Base-by-base conservation (phyloP, 192 early-diverging fungal genomes). In the Rhizophagus clarus region DNA sequence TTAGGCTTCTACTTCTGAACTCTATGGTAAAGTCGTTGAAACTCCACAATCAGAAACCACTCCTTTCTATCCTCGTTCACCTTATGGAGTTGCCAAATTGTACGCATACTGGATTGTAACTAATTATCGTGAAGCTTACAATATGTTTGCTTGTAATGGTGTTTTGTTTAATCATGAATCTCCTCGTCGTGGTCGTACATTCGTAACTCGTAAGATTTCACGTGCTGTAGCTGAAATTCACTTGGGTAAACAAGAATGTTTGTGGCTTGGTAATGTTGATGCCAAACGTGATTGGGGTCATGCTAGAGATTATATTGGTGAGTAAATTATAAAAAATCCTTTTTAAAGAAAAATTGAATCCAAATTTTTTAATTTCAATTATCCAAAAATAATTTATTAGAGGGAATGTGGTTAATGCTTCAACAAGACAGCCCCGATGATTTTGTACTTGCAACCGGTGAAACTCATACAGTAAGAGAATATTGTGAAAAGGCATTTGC, bases 231-330 rank as follows among this genome's bases (percentile, higher is more conserved):
- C 93, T 56, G 87, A 90, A 80, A 93, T 94, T 79, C 85, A 90
- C 51, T 83, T 93, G 32, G 91, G 91, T 32, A 85, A 88, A 72
- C 89, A 93, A 74, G 87, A 91, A 67, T 92, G 91, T 81, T 72
- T 94, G 14, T 93, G 91, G 82, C 84, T 94, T 34, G 93, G 93
- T 76, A 94, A 94, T 81, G 82, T 94, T 40, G 91, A 94, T 84
- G 89, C 93, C 64, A 92, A 92, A 84, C 88, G 93, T 85, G 93
- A 94, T 85, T 94, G 93, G 93, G 93, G 93, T 74, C 93, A 94
- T 72, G 93, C 93, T 34, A 86, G 89, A 61, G 93, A 94, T 77
- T 94, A 94, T 83, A 84, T 91, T 61, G 77, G 77, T 79, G 17
- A 70, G 67, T 69, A 45, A 15, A 45, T 45, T 45, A n/a, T n/a